These are phyloP conservation scores for Chaetomium cochliodes DNA, from an alignment of 495 filamentous ascomycete genomes.

Conservation along the genomic window DNA sequence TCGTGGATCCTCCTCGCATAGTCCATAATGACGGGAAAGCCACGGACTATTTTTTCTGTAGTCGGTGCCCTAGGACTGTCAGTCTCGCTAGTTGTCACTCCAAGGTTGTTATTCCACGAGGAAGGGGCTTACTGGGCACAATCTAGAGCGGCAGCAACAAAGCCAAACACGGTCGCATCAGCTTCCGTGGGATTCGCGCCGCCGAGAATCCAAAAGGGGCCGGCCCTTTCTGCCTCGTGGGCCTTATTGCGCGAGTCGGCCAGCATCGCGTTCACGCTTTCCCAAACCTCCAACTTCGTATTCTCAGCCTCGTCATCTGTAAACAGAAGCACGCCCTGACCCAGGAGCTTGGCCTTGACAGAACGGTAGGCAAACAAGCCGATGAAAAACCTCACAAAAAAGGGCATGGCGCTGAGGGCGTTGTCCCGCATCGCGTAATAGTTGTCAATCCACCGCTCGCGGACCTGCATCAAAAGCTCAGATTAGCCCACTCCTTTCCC, in stretches of 20 bases:
- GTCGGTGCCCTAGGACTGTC: slow-evolving; percentile 45
- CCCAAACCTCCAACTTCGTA: slow-evolving; percentile 55
- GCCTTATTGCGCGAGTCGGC: slow-evolving; percentile 21
- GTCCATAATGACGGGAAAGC: slow-evolving; percentile 51
- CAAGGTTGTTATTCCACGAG: neutral
- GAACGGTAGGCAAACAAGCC: slow-evolving; percentile 53
- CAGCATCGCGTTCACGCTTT: slow-evolving; percentile 43
- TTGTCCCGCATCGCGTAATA: slow-evolving; percentile 60
- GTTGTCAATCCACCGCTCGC: slow-evolving; percentile 58
- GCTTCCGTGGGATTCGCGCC: slow-evolving; percentile 55
- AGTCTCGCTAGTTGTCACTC: neutral
- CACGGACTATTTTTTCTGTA: slow-evolving; percentile 43
- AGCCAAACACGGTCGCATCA: slow-evolving; percentile 58
- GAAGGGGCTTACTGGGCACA: slow-evolving; percentile 53
- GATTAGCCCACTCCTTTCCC: no score
- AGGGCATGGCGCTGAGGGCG: slow-evolving; percentile 49
- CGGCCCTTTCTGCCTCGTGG: slow-evolving; percentile 14
- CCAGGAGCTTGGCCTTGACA: slow-evolving; percentile 43
- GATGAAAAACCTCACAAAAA: slow-evolving; percentile 53
- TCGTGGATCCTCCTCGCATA: slow-evolving; percentile 60
- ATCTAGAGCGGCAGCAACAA: slow-evolving; percentile 51
- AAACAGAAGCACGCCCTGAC: slow-evolving; percentile 57
- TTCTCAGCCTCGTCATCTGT: slow-evolving; percentile 47
- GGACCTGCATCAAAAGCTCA: slow-evolving; percentile 30
- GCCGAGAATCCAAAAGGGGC: slow-evolving; percentile 59